Evolutionary conservation across 306 rosid species (phyloP), one percentile per base, ranked within the genome.

Genomic region (Acacia confusa): DNA sequence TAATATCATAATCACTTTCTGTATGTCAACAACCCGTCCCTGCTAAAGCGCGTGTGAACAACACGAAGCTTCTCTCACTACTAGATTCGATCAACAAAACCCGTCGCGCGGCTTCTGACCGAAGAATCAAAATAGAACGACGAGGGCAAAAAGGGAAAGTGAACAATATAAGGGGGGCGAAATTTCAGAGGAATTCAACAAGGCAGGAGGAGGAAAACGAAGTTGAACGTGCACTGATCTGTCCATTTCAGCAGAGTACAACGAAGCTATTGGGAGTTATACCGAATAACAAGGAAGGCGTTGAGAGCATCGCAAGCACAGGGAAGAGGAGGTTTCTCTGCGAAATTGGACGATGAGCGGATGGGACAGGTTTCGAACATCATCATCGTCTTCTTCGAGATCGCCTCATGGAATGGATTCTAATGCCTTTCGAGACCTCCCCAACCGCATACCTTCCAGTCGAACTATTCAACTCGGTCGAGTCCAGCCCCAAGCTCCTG

Each of bases 401-500:
- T 73, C 90, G 55, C 82, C 84, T 84, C 77, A 87, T 48, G 32
- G 82, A 30, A 40, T 78, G 87, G 22, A 24, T 24, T 44, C 57
- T 36, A 43, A 70, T 44, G 38, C n/a, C 13, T 24, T 17, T 43
- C 55, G 38, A 1, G 44, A 70, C 38, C 36, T 43, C 57, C 50
- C 75, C 20, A 86, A 87, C 8, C 90, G 92, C 15, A 36, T 76
- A 27, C 24, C 88, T 20, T 90, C 91, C 6, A 43, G 17, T 81
- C 87, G 77, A 70, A 82, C 95, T 19, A 91, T 92, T 85, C 89
- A 92, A 57, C 97, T 95, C 84, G 99, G 99, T 24, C 97, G 92
- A 20, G 93, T 93, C 66, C 97, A 91, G 86, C 99, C 99, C 3
- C 99, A 93, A 81, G 97, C 99, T 1, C 99, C 99, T 24, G 85